Evolutionary conservation across 345 rosid species (phyloP).

Genomic region (Gossypium longicalyx): DNA sequence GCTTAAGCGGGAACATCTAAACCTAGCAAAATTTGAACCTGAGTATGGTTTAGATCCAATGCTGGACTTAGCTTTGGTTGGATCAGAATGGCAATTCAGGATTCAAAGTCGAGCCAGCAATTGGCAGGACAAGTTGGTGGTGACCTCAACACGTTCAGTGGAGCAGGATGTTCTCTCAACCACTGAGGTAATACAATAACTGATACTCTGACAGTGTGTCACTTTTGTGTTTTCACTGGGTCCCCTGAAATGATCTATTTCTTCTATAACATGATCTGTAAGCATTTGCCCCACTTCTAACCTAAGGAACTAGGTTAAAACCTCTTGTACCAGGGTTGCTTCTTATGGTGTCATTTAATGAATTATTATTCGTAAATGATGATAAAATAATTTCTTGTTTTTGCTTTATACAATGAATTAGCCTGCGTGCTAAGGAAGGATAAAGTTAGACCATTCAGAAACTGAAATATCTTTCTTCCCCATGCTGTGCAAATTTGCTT

Average conservation of each 20-base stretch:
- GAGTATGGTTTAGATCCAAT: slow-evolving; percentile 86
- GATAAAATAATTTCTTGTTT: background rate
- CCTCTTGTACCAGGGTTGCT: background rate
- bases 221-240: slow-evolving; percentile 12
- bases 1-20: slow-evolving; percentile 88
- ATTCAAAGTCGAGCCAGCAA: slow-evolving; percentile 94
- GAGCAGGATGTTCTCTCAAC: slow-evolving; percentile 97
- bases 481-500: background rate
- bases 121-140: slow-evolving; percentile 94
- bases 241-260: background rate
- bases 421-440: background rate
- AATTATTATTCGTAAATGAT: background rate
- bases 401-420: background rate
- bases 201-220: background rate
- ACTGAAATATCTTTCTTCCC: background rate
- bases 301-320: background rate
- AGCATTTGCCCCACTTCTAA: background rate
- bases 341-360: background rate
- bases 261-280: background rate
- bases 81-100: slow-evolving; percentile 96
- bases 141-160: slow-evolving; percentile 84
- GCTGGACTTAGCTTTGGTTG: slow-evolving; percentile 93
- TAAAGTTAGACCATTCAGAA: background rate
- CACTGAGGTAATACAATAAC: slow-evolving; percentile 57
- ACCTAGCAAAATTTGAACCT: slow-evolving; percentile 92